These are phyloP conservation scores for Aspergillus carlsbadensis DNA, from an alignment of 495 filamentous ascomycete genomes.

Conservation along the genomic window DNA sequence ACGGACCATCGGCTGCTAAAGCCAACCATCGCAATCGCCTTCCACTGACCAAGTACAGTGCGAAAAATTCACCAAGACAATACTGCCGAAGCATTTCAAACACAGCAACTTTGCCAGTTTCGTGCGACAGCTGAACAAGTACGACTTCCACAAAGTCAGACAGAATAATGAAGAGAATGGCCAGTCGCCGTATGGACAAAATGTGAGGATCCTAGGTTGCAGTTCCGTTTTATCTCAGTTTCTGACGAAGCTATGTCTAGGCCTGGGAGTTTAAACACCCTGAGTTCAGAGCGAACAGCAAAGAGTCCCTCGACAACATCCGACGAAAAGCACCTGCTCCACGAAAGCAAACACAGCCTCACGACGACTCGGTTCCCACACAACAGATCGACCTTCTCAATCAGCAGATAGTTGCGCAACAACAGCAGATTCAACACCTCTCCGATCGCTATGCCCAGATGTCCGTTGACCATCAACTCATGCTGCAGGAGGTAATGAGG, in stretches of 20 bases:
- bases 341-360: constrained; percentile 63
- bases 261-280: constrained; percentile 99
- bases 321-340: constrained; percentile 92
- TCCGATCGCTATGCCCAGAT: constrained; percentile 84
- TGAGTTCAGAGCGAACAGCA: constrained; percentile 92
- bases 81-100: constrained; percentile 98
- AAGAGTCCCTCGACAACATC: constrained; percentile 96
- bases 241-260: constrained; percentile 41
- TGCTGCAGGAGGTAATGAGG: constrained; percentile 82
- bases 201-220: constrained; percentile 55
- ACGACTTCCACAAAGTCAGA: constrained; percentile 98
- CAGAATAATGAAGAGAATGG: constrained; percentile 94
- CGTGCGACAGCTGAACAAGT: constrained; percentile 98
- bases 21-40: constrained; percentile 2
- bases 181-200: constrained; percentile 85
- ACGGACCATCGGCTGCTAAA: constrained; percentile 10
- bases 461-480: constrained; percentile 78
- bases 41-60: constrained; percentile 55
- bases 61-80: constrained; percentile 96
- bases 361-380: constrained; percentile 73
- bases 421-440: constrained; percentile 84
- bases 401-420: constrained; percentile 83
- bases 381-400: constrained; percentile 91
- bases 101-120: constrained; percentile 99
- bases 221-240: background rate